Base-by-base conservation (phyloP, 345 rosid species). In the Acer yangbiense region DNA sequence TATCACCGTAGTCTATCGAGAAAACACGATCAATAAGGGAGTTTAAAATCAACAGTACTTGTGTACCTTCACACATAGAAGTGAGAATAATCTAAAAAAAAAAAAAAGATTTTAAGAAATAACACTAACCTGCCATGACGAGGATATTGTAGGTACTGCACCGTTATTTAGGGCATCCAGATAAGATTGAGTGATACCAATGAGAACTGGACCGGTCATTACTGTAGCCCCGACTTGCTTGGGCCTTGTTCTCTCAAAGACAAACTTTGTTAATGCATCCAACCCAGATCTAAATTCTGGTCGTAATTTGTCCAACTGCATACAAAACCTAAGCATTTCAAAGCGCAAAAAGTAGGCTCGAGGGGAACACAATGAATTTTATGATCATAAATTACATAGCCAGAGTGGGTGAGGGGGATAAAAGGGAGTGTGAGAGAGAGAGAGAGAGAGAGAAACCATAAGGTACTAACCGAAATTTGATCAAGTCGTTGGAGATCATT, bases 211-310 rank as follows among this genome's bases (percentile, higher is more conserved):
- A 46, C 99, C 98, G 0, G 98, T 94, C 97, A 97, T 83, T 72
- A 90, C 76, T 20, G 98, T 93, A 79, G 98, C 90, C 74, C 97
- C 98, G 4, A 94, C 79, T 82, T 97, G 98, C 89, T 97, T 97
- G 25, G 98, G 98, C 82, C 98, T 91, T 46, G 98, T 93, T 84
- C 92, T 91, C 95, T 97, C 98, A 82, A 94, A 94, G 83, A 97
- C 98, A 86, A 94, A 94, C 82, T 83, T 94, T 72, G 99, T 94
- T 71, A 94, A 85, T 58, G 95, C 98, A 86, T 97, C 98, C 79
- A 93, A 79, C 62, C 99, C 98, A 72, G 92, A 73, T 69, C 90
- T 91, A 69, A 97, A 97, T 75, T 92, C 97, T 68, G 97, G 95
- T 78, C 97, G 89, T 81, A 94, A 81, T 78, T 80, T 88, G 57